phyloP scores from a whole-genome alignment of 2,329 filamentous ascomycete species.

The Malbranchea zuffiana region DNA sequence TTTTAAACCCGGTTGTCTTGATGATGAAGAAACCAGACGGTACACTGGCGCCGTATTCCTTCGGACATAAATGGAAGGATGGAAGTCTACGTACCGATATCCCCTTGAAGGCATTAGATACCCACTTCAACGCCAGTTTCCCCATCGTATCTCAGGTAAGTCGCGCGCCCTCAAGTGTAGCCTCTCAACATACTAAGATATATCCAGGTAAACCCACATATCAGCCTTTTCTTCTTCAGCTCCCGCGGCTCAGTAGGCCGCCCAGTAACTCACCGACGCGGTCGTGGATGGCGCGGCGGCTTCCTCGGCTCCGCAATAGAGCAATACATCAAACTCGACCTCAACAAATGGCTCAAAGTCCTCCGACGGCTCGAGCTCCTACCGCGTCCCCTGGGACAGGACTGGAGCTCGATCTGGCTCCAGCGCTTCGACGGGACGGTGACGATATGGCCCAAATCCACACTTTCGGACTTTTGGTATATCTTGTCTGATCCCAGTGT shows the following conservation, averaged over 20 bases:
- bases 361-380: constrained; percentile 84
- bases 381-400: constrained; percentile 79
- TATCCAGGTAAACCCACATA: constrained; percentile 83
- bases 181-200: constrained; percentile 2
- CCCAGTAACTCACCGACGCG: constrained; percentile 85
- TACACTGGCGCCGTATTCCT: constrained; percentile 75
- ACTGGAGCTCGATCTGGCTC: constrained; percentile 95
- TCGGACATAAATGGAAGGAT: constrained; percentile 99
- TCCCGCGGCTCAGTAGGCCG: constrained; percentile 83
- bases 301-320: constrained; percentile 87
- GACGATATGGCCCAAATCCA: constrained; percentile 86
- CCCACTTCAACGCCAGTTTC: constrained; percentile 98
- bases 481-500: constrained; percentile 77
- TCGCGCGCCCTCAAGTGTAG: not conserved
- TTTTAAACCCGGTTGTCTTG: constrained; percentile 87
- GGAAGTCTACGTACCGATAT: constrained; percentile 91
- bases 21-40: constrained; percentile 76
- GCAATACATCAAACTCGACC: constrained; percentile 89
- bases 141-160: constrained; percentile 61
- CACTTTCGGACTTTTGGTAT: constrained; percentile 67
- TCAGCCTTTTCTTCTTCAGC: constrained; percentile 98
- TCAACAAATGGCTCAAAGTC: constrained; percentile 96
- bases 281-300: constrained; percentile 89
- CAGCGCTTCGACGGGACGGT: constrained; percentile 91
- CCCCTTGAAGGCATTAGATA: constrained; percentile 81